Base-by-base conservation (phyloP, 192 early-diverging fungal species). In the Entomortierella chlamydospora region DNA sequence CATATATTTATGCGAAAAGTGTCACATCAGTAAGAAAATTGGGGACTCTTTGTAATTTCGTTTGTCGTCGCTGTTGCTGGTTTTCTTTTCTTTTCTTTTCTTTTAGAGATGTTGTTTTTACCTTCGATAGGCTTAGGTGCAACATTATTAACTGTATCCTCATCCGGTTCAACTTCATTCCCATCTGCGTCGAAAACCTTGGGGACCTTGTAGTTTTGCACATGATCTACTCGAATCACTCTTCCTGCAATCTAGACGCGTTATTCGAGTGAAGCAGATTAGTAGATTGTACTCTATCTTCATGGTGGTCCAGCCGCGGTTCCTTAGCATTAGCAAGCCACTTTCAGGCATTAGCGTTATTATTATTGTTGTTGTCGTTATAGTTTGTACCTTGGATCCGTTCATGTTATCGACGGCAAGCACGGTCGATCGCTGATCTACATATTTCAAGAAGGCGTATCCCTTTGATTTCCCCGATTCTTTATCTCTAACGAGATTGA, bases 351-450 rank as follows among this genome's bases (percentile, higher is more conserved):
- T n/a, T n/a, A n/a, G n/a, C n/a, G n/a, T n/a, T 37, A 37, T 37
- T 37, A 37, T 37, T 37, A 37, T 10, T 37, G 34, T 10, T 37
- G 10, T 37, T 37, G n/a, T n/a, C n/a, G n/a, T n/a, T n/a, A n/a
- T n/a, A n/a, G n/a, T n/a, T n/a, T n/a, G n/a, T 82, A 88, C 86
- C 76, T 89, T 85, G 47, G 82, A 82, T 9, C 96, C 96, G 77
- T 96, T 96, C 37, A 99, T 87, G 81, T 99, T 99, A 83, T 99
- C 97, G 7, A 99, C 97, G 0, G 96, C 95, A 39, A 99, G 84
- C 1, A 96, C 81, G 4, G 96, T 98, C 58, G 90, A 92, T 57
- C 93, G 79, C 73, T 98, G 96, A 86, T 98, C 96, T 69, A 96
- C 92, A 83, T 96, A 98, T 68, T 94, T 93, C 22, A 98, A 63